phyloP scores from a whole-genome alignment of 305 asterid genomes.

The Fraxinus angustifolia region DNA sequence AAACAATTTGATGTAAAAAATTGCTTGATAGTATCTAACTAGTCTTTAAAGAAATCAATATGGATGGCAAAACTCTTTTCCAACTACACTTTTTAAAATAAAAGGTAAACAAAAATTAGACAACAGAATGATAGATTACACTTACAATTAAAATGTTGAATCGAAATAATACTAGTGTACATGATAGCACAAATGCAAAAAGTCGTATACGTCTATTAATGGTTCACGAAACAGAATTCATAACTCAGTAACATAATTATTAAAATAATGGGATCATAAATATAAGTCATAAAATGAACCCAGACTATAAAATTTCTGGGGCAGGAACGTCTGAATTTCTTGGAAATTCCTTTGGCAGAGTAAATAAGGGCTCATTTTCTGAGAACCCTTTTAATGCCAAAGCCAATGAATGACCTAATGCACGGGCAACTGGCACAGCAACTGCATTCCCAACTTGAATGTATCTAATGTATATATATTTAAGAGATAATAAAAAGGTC shows the following conservation, averaged over 20 bases:
- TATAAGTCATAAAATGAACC: background rate
- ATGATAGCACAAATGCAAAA: background rate
- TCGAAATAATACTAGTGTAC: background rate
- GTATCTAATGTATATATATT: slow-evolving; percentile 39
- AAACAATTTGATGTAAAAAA: background rate
- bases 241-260: background rate
- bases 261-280: background rate
- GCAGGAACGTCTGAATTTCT: background rate
- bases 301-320: background rate
- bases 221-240: background rate
- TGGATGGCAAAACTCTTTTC: background rate
- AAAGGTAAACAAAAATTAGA: background rate
- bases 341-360: slow-evolving; percentile 36
- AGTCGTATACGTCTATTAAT: background rate
- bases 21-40: background rate
- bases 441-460: slow-evolving; percentile 90
- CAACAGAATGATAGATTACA: background rate
- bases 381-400: slow-evolving; percentile 43
- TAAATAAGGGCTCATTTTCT: slow-evolving; percentile 31
- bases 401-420: slow-evolving; percentile 63
- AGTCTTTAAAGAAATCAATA: background rate
- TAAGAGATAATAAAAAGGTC: background rate
- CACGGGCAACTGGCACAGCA: slow-evolving; percentile 82
- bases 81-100: background rate
- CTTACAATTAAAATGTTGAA: background rate